A percentile compares a stretch with the other conserved stretches of the same genome.
These are phyloP conservation scores for Magnusiomyces fungicola DNA, from an alignment of 1,139 yeast genomes.

Conservation along the genomic window DNA sequence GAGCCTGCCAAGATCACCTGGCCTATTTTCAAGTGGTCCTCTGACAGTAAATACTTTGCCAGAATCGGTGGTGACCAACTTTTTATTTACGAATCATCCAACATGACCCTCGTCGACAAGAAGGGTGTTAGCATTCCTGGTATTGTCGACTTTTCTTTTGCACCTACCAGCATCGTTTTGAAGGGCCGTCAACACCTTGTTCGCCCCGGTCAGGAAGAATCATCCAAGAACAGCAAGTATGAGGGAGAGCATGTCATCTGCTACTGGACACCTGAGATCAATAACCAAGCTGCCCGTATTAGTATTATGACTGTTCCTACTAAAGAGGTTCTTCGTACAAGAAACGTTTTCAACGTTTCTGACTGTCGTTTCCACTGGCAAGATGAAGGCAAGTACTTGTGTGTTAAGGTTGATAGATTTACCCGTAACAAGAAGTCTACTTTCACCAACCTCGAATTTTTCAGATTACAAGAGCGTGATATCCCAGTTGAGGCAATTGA, in stretches of 20 bases:
- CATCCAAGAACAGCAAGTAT: conserved; percentile 31
- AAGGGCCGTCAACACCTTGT: conserved; percentile 35
- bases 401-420: conserved; percentile 96
- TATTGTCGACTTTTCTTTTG: conserved; percentile 88
- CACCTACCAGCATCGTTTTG: conserved; percentile 77
- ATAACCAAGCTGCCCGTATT: conserved; percentile 93
- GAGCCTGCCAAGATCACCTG: conserved; percentile 59
- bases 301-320: conserved; percentile 84
- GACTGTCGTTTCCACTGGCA: conserved; percentile 96
- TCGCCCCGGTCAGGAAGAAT: conserved; percentile 33
- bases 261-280: conserved; percentile 94
- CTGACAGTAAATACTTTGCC: conserved; percentile 89
- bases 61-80: conserved; percentile 82
- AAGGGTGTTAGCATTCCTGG: conserved; percentile 81
- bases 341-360: conserved; percentile 89
- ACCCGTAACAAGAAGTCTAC: conserved; percentile 90
- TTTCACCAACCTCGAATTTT: conserved; percentile 88
- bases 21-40: conserved; percentile 98
- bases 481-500: conserved; percentile 94
- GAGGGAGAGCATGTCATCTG: conserved; percentile 63
- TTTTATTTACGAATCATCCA: conserved; percentile 70
- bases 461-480: conserved; percentile 79
- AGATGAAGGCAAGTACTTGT: conserved; percentile 70
- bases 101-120: conserved; percentile 74
- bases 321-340: conserved; percentile 76